Percentiles rank a stretch among this genome's conserved stretches.
These are phyloP conservation scores for Auricularia sp. DNA, from an alignment of 768 basidiomycete species.

Conservation along the genomic window DNA sequence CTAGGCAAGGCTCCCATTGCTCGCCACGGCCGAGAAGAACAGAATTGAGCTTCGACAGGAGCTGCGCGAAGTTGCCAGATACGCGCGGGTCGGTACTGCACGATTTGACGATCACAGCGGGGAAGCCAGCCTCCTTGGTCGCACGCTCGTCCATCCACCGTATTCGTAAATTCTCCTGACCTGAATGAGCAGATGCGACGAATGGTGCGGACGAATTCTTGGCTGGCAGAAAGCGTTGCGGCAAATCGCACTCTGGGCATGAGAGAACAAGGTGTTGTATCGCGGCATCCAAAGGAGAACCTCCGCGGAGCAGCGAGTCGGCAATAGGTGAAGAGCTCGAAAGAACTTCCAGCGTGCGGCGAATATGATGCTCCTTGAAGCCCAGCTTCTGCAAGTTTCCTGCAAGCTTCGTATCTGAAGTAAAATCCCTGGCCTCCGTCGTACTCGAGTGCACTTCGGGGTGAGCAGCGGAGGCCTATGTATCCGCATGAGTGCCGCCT, in stretches of 20 bases:
- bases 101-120: slow-evolving; percentile 54
- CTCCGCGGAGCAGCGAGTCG: slow-evolving; percentile 46
- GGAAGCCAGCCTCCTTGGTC: slow-evolving; percentile 78
- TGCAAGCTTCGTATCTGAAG: slow-evolving; percentile 30
- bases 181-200: slow-evolving; percentile 53
- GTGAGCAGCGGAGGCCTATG: slow-evolving; percentile 41
- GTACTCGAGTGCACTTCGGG: slow-evolving; percentile 27
- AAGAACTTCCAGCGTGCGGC: slow-evolving; percentile 45
- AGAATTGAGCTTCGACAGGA: slow-evolving; percentile 46
- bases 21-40: slow-evolving; percentile 49
- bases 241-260: slow-evolving; percentile 81
- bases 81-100: slow-evolving; percentile 29
- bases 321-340: slow-evolving; percentile 47
- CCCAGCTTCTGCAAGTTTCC: slow-evolving; percentile 54
- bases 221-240: slow-evolving; percentile 53
- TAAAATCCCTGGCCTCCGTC: slow-evolving; percentile 18
- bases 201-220: slow-evolving; percentile 62
- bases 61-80: slow-evolving; percentile 38
- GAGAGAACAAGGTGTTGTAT: slow-evolving; percentile 79
- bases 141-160: slow-evolving; percentile 77
- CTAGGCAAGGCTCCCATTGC: slow-evolving; percentile 25
- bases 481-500: not conserved
- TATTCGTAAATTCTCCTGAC: slow-evolving; percentile 49
- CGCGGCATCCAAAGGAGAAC: slow-evolving; percentile 62
- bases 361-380: slow-evolving; percentile 48